Evolutionary conservation across 2,329 filamentous ascomycete species (phyloP).

Genomic region (Exophiala sp.): DNA sequence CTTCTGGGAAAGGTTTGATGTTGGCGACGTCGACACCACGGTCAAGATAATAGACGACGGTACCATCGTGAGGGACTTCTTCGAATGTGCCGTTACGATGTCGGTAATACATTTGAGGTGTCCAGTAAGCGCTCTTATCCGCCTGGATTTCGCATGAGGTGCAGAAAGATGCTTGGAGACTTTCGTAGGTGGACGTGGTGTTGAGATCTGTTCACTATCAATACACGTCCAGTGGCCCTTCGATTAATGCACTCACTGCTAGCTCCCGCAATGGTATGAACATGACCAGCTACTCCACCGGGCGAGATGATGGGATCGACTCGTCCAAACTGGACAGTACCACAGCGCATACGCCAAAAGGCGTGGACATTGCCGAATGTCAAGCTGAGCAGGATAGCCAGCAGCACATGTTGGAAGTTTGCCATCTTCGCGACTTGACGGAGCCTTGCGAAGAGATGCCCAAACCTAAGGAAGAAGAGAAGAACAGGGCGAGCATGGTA

Average conservation of each 20-base stretch:
- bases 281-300: conserved; percentile 60
- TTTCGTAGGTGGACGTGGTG: conserved; percentile 52
- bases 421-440: conserved; percentile 14
- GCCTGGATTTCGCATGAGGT: conserved; percentile 76
- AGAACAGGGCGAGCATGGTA: neutral
- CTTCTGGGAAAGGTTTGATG: conserved; percentile 68
- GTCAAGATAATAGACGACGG: conserved; percentile 34
- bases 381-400: conserved; percentile 20
- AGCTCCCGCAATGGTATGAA: conserved; percentile 72
- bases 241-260: conserved; percentile 56
- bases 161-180: conserved; percentile 62
- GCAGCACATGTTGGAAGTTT: conserved; percentile 16
- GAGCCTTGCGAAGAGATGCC: conserved; percentile 9
- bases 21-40: conserved; percentile 44
- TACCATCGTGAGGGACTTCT: conserved; percentile 48
- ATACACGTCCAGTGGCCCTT: neutral
- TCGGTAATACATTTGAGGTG: conserved; percentile 72
- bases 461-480: conserved; percentile 10
- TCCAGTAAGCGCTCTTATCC: conserved; percentile 86
- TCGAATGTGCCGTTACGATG: conserved; percentile 54
- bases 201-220: conserved; percentile 49
- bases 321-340: conserved; percentile 63
- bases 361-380: conserved; percentile 47
- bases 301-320: conserved; percentile 73
- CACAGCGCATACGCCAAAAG: conserved; percentile 89